A percentile compares a stretch with the other conserved stretches of the same genome.
Conservation (phyloP, 1,284 basidiomycete species). For the Malassezia brasiliensis region DNA sequence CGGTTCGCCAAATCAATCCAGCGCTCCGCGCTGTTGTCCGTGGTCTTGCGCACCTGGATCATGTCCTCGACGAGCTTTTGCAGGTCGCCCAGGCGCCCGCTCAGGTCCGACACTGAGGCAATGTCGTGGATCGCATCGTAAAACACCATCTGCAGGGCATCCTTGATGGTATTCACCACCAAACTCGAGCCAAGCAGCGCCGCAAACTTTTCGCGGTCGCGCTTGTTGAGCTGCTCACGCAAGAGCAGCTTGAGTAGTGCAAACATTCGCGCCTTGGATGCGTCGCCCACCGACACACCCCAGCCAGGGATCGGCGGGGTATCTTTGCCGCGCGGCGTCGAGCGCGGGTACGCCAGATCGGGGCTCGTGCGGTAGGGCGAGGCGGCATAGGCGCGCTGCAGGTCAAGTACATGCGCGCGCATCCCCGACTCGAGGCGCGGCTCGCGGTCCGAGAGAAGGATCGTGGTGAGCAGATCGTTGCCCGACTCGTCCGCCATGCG, state of each 20-base stretch:
- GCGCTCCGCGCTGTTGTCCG: slow-evolving; percentile 26
- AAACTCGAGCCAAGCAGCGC: slow-evolving; percentile 33
- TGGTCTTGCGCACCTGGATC: slow-evolving; percentile 31
- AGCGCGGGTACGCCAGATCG: slow-evolving; percentile 34
- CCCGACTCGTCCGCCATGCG: slow-evolving; percentile 26
- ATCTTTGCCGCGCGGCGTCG: slow-evolving; percentile 26
- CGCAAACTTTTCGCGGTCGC: slow-evolving; percentile 40
- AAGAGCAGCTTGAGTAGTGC: slow-evolving; percentile 41
- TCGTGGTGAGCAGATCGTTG: slow-evolving; percentile 42
- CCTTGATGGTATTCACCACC: slow-evolving; percentile 40
- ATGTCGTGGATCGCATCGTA: slow-evolving; percentile 34
- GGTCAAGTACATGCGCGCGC: slow-evolving; percentile 29
- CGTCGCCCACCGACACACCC: slow-evolving; percentile 25
- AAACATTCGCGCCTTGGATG: slow-evolving; percentile 37
- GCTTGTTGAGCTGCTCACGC: slow-evolving; percentile 35
- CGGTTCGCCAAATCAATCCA: slow-evolving; percentile 40
- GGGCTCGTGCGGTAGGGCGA: slow-evolving; percentile 35
- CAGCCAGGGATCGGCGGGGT: slow-evolving; percentile 23
- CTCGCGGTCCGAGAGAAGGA: slow-evolving; percentile 25
- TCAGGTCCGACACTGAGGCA: slow-evolving; percentile 28
- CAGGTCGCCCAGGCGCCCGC: slow-evolving; percentile 37
- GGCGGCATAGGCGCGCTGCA: slow-evolving; percentile 36
- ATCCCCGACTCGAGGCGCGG: slow-evolving; percentile 23
- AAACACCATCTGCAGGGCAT: slow-evolving; percentile 37
- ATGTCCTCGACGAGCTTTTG: slow-evolving; percentile 42